These are phyloP conservation scores for Rhizopus stolonifer DNA, from an alignment of 371 early-diverging fungal genomes.

Conservation along the genomic window DNA sequence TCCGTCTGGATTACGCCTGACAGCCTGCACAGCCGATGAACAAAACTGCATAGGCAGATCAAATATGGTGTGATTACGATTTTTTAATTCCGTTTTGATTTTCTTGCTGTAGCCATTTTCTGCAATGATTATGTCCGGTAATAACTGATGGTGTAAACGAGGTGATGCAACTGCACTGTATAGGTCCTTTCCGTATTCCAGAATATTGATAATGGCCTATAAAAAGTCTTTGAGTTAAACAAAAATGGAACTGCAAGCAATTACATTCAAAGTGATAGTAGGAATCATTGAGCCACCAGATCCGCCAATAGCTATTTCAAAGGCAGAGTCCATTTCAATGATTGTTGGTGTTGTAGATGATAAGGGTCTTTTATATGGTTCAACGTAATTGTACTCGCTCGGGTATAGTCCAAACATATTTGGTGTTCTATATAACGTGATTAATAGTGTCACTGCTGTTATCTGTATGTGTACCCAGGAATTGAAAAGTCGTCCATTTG, in stretches of 20 bases:
- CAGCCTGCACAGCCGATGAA: constrained; percentile 39
- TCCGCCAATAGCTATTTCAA: constrained; percentile 86
- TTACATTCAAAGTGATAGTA: constrained; percentile 79
- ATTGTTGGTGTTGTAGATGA: constrained; percentile 91
- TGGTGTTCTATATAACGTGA: constrained; percentile 36
- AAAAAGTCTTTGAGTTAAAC: background rate
- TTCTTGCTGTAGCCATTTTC: constrained; percentile 25
- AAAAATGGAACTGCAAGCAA: background rate
- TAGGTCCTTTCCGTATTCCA: constrained; percentile 69
- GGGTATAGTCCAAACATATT: constrained; percentile 87
- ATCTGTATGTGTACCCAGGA: constrained; percentile 56
- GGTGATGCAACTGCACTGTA: constrained; percentile 77
- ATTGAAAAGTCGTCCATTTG: constrained; percentile 99
- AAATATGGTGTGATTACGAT: constrained; percentile 24
- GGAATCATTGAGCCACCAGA: constrained; percentile 96
- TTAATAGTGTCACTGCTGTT: background rate
- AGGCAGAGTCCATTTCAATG: constrained; percentile 66
- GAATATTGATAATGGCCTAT: constrained; percentile 71
- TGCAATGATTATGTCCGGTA: constrained; percentile 67
- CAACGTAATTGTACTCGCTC: constrained; percentile 81
- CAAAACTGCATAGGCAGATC: constrained; percentile 1
- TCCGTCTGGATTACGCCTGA: constrained; percentile 30
- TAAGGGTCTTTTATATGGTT: constrained; percentile 90
- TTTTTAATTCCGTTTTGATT: constrained; percentile 10
- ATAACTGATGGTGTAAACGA: constrained; percentile 92